Base-by-base conservation (phyloP, 1,284 basidiomycete species). In the Ganoderma multipileum region DNA sequence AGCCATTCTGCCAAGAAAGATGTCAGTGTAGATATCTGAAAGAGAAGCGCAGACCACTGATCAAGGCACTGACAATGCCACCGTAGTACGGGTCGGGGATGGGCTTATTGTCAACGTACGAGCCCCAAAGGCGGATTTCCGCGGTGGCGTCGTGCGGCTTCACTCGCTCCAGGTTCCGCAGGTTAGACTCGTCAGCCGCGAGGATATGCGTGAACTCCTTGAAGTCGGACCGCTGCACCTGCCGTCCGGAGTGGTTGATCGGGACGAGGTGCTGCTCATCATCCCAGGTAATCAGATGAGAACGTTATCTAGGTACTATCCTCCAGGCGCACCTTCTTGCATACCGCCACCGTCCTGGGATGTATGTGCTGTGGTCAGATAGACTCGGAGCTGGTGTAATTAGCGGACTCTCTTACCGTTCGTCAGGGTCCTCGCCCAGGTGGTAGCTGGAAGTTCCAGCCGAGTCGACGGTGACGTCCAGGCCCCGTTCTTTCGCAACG, bases 1-100 rank as follows among this genome's bases (percentile, higher is more conserved):
- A 92, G 18, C 82, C 86, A 57, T 80, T 79, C 87, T 90, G 66
- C n/a, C n/a, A n/a, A 12, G 11, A 11, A 26, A 23, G 11, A n/a
- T 12, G 12, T 50, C 47, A 50, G 47, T 8, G 9, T 23, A 9
- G 23, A 11, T 3, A n/a, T 47, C 47, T 26, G 23, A 50, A 9
- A 39, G 9, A 39, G 38, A 11, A 8, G 9, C 23, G 2, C 23
- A 50, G 23, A 26, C 14, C 11, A 50, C 23, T 26, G 23, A 50
- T 12, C 23, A 26, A 74, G 39, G 11, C 44, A 76, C 86, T 78
- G 68, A 91, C 91, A 57, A 83, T 80, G 36, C 86, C 86, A n/a
- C 89, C 92, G 71, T 92, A 93, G 78, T 93, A 94, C 8, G 92
- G 92, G 76, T 94, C 92, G 14, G 84, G 81, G 68, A 94, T 92